Base-by-base conservation (phyloP, 441 rosid genomes). In the Biscutella auriculata region DNA sequence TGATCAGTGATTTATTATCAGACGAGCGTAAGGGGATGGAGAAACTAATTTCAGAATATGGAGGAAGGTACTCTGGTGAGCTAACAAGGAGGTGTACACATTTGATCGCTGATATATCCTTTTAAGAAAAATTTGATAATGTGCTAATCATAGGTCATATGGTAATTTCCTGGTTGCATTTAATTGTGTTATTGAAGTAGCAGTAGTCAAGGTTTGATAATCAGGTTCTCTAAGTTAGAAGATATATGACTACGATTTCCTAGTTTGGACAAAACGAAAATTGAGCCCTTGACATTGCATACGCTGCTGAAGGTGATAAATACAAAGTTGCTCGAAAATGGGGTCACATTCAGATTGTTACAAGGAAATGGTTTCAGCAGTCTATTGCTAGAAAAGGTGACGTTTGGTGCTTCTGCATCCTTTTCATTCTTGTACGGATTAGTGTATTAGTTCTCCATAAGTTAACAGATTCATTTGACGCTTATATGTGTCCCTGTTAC, bases 21-120 rank as follows among this genome's bases (percentile, higher is more conserved):
- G 97, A 79, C 58, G 82, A 76, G 60, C 82, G 99, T 47, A 94
- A 84, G 79, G 87, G 75, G 79, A 77, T 90, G 44, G 90, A 77
- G 69, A 84, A 84, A 63, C 60, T 57, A 35, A 73, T 83, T 43
- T 55, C 65, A 53, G 78, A 82, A 68, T 76, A 85, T 81, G 99
- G 92, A 73, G 99, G 99, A 60, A 84, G 69, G 53, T 90, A 90
- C 76, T 88, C 95, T 57, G 83, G 80, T 45, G 97, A 88, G 70
- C 76, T 94, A 59, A 88, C 85, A 66, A 88, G 69, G 82, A 76
- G 67, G 29, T 90, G 97, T 78, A 88, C 99, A 53, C 97, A 94
- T 81, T 78, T 94, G 79, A 83, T 90, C 66, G 79, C 90, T 48
- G 87, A 94, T 69, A 94, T 94, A 94, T 90, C 97, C 97, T 82